A percentile compares a stretch with the other conserved stretches of the same genome.
Evolutionary conservation across 257 asterid genomes (phyloP).

Genomic region (Nicotiana sylvestris): DNA sequence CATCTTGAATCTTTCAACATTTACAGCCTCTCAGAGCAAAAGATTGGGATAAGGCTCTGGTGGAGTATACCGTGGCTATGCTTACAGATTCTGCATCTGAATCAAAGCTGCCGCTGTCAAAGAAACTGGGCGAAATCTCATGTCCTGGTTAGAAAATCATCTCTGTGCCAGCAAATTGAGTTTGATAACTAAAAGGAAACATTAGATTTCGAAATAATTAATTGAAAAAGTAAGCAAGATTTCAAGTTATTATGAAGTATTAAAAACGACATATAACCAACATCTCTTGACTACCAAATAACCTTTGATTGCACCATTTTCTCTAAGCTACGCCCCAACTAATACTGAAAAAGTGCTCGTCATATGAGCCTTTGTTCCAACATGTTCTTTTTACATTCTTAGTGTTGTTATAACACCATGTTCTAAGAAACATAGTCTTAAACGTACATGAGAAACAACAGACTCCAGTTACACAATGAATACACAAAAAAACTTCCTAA

Average conservation of each 20-base stretch:
- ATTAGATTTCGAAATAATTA: neutral
- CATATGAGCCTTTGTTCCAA: neutral
- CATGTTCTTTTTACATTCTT: neutral
- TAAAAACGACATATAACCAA: neutral
- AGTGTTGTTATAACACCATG: neutral
- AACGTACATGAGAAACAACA: neutral
- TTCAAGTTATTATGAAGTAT: neutral
- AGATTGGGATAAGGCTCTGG: constrained; percentile 94
- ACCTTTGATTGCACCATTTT: neutral
- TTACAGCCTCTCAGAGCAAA: constrained; percentile 79
- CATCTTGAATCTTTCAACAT: neutral
- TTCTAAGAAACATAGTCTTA: neutral
- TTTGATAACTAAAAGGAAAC: neutral
- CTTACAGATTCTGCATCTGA: constrained; percentile 56
- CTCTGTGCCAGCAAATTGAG: neutral
- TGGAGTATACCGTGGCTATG: constrained; percentile 71
- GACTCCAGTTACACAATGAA: constrained; percentile 3
- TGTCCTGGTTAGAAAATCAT: constrained; percentile 68
- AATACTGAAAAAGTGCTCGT: neutral
- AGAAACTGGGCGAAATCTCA: constrained; percentile 62
- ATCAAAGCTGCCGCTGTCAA: constrained; percentile 44
- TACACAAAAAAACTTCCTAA: constrained; percentile 12
- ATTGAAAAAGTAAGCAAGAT: neutral
- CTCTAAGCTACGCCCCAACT: neutral
- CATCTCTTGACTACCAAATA: neutral